Percentiles rank a stretch among this genome's conserved stretches.
These are phyloP conservation scores for Westerdykella ornata DNA, from an alignment of 2,329 filamentous ascomycete genomes.

Conservation along the genomic window DNA sequence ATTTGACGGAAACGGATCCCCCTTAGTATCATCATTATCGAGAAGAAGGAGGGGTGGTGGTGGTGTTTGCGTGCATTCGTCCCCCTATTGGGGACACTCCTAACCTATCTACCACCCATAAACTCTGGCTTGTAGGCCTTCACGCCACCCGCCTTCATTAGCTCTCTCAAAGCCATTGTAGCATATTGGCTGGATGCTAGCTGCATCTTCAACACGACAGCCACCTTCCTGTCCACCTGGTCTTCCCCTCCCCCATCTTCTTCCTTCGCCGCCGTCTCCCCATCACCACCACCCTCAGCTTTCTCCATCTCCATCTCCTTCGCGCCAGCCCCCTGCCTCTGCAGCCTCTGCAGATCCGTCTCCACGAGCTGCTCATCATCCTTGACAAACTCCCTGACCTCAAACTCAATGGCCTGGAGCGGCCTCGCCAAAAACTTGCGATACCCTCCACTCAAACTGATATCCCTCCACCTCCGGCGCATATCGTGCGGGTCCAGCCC, in stretches of 20 bases:
- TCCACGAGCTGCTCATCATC: constrained; percentile 78
- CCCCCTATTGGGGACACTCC: no score
- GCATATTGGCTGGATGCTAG: constrained; percentile 76
- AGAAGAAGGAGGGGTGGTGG: no score
- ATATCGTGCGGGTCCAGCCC: constrained; percentile 76
- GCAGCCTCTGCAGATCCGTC: constrained; percentile 71
- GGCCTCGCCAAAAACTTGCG: constrained; percentile 74
- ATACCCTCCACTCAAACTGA: constrained; percentile 83
- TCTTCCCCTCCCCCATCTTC: constrained; percentile 18
- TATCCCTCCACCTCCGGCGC: constrained; percentile 77
- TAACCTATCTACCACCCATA: constrained; percentile 40
- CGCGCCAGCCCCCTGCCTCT: constrained; percentile 48
- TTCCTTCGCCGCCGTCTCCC: constrained; percentile 48
- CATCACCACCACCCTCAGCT: constrained; percentile 37
- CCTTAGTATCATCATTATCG: no score
- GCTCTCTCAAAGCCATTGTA: constrained; percentile 72
- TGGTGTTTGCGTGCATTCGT: no score
- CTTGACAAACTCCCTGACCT: constrained; percentile 62
- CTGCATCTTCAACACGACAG: constrained; percentile 66
- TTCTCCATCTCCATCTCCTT: constrained; percentile 42
- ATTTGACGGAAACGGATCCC: no score
- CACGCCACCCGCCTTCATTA: constrained; percentile 62
- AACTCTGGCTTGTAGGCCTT: constrained; percentile 59
- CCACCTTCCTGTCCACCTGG: constrained; percentile 48
- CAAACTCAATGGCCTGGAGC: constrained; percentile 55